Conservation (phyloP, 2,329 filamentous ascomycete genomes). For the Rutstroemia sp. region DNA sequence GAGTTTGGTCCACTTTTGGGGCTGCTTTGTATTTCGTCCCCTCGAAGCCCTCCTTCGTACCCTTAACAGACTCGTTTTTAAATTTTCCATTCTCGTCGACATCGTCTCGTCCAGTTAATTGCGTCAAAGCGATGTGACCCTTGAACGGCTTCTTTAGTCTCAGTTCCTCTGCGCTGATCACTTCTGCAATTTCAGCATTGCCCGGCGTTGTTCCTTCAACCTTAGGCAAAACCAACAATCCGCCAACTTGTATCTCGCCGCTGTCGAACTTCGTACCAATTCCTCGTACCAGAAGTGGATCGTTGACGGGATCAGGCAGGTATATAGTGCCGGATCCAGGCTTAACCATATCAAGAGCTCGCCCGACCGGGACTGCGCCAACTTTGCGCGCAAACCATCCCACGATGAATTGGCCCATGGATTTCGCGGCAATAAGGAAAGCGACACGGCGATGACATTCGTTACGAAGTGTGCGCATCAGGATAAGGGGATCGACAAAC, state of each 20-base stretch:
- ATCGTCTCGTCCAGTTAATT: constrained; percentile 75
- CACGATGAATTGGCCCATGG: constrained; percentile 82
- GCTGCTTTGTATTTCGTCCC: constrained; percentile 82
- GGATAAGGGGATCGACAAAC: constrained; percentile 92
- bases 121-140: constrained; percentile 63
- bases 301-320: constrained; percentile 77
- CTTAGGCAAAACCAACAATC: constrained; percentile 79
- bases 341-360: constrained; percentile 84
- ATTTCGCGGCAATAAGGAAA: constrained; percentile 91
- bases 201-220: constrained; percentile 64
- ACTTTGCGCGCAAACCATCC: constrained; percentile 78
- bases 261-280: constrained; percentile 76
- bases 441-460: constrained; percentile 85
- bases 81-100: constrained; percentile 51
- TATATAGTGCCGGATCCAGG: constrained; percentile 74
- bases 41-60: constrained; percentile 44
- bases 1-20: constrained; percentile 86
- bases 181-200: constrained; percentile 76
- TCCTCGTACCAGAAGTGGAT: constrained; percentile 55
- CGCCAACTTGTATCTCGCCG: constrained; percentile 63
- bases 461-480: constrained; percentile 79
- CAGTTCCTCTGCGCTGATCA: constrained; percentile 72
- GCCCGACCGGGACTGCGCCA: constrained; percentile 85
- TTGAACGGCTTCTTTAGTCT: constrained; percentile 83
- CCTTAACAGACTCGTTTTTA: constrained; percentile 9